Percentiles rank a stretch among this genome's conserved stretches.
Evolutionary conservation across 78 protist species (phyloP).

Genomic region (Cavenderia fasciculata): DNA sequence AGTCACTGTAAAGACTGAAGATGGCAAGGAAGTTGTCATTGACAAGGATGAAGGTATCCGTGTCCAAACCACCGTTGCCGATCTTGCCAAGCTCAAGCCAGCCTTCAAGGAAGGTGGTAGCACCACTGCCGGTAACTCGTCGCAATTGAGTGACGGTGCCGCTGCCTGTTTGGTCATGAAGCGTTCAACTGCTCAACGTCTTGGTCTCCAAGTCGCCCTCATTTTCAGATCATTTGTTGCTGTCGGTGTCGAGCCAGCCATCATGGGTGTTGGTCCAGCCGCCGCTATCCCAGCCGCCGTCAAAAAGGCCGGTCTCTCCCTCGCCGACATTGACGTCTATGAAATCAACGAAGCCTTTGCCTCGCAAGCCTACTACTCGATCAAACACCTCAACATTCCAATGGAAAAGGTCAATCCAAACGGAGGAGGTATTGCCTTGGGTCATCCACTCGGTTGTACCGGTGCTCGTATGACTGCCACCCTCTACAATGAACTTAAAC

Average conservation of each 20-base stretch:
- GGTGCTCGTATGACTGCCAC: conserved; percentile 82
- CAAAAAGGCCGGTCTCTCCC: conserved; percentile 84
- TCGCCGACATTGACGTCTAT: conserved; percentile 91
- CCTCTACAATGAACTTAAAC: conserved; percentile 49
- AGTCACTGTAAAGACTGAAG: conserved; percentile 66
- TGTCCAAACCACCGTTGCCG: conserved; percentile 64
- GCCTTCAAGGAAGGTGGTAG: conserved; percentile 84
- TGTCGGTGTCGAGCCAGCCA: conserved; percentile 85
- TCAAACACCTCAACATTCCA: conserved; percentile 49
- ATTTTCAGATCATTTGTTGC: conserved; percentile 55
- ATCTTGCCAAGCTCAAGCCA: conserved; percentile 64
- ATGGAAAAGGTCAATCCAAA: conserved; percentile 92
- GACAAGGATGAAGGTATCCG: conserved; percentile 82
- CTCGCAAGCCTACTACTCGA: conserved; percentile 85
- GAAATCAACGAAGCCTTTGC: conserved; percentile 98
- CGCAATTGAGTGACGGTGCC: conserved; percentile 86
- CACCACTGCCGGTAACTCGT: conserved; percentile 91
- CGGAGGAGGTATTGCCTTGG: conserved; percentile 98
- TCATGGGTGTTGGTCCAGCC: conserved; percentile 92
- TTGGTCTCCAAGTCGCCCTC: conserved; percentile 65
- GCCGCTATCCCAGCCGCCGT: conserved; percentile 91
- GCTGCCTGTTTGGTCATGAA: conserved; percentile 74
- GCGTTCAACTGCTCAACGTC: conserved; percentile 51
- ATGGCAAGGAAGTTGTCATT: conserved; percentile 54
- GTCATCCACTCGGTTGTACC: conserved; percentile 99